Evolutionary conservation across 75 land plant genomes (phyloP).

Genomic region (Larix kaempferi): DNA sequence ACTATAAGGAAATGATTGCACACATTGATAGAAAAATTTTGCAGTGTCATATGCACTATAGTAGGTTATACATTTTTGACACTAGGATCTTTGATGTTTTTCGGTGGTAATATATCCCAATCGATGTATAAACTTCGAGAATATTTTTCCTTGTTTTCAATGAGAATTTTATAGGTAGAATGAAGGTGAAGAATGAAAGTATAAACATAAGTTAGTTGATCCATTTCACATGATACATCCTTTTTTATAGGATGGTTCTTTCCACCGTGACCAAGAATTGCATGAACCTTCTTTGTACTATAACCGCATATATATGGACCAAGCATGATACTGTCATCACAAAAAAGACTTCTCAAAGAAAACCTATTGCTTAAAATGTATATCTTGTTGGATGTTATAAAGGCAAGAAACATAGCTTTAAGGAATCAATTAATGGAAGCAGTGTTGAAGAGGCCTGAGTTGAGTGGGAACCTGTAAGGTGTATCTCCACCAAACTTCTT

Average conservation of each 20-base stretch:
- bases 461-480: conserved; percentile 43
- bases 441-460: background rate
- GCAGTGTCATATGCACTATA: too few relatives aligned
- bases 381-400: too few relatives aligned
- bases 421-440: too few relatives aligned
- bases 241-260: conserved; percentile 75
- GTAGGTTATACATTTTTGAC: conserved; percentile 57
- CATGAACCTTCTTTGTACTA: conserved; percentile 79
- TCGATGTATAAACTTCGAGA: conserved; percentile 72
- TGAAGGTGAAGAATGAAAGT: conserved; percentile 75
- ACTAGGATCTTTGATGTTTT: conserved; percentile 72
- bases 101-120: conserved; percentile 77
- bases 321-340: conserved; percentile 83
- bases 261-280: conserved; percentile 58
- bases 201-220: conserved; percentile 88
- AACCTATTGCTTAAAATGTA: too few relatives aligned
- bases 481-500: conserved; percentile 59
- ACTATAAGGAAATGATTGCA: background rate
- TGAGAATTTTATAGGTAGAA: conserved; percentile 74
- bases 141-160: conserved; percentile 71
- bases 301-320: conserved; percentile 92
- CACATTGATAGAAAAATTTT: too few relatives aligned
- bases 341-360: background rate
- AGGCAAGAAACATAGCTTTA: too few relatives aligned
- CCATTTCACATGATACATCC: conserved; percentile 74